phyloP scores from a whole-genome alignment of 305 asterid species.

The Withania somnifera region DNA sequence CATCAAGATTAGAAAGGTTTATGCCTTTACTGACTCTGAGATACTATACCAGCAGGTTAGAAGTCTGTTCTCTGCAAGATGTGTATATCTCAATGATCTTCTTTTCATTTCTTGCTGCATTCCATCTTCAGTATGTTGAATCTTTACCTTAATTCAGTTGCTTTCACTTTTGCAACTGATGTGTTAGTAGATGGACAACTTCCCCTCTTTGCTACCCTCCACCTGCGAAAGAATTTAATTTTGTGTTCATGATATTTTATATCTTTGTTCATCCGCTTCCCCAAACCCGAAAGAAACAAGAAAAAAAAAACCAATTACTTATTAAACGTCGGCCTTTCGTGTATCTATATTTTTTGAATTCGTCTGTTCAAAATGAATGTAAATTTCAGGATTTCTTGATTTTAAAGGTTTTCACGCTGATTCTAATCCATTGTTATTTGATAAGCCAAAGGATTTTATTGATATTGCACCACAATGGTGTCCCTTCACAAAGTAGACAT shows the following conservation, averaged over 20 bases:
- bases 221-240: too few species aligned
- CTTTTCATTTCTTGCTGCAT: neutral
- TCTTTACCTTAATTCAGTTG: neutral
- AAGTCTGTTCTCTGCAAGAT: neutral
- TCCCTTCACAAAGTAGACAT: neutral
- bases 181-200: neutral
- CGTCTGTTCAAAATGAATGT: neutral
- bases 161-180: neutral
- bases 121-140: neutral
- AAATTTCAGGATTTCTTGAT: neutral
- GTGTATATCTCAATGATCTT: neutral
- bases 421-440: neutral
- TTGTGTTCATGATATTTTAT: too few species aligned
- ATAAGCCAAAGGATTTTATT: neutral
- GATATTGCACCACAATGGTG: neutral
- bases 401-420: too few species aligned
- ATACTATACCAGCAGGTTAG: conserved; percentile 63
- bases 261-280: too few species aligned
- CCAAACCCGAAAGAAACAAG: too few species aligned
- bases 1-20: conserved; percentile 31
- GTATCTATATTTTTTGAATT: neutral
- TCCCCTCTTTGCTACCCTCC: neutral
- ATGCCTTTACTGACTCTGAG: conserved; percentile 64
- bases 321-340: neutral
- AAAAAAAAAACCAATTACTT: too few species aligned